Base-by-base conservation (phyloP, 768 basidiomycete species). In the Rhizopogon roseolus region DNA sequence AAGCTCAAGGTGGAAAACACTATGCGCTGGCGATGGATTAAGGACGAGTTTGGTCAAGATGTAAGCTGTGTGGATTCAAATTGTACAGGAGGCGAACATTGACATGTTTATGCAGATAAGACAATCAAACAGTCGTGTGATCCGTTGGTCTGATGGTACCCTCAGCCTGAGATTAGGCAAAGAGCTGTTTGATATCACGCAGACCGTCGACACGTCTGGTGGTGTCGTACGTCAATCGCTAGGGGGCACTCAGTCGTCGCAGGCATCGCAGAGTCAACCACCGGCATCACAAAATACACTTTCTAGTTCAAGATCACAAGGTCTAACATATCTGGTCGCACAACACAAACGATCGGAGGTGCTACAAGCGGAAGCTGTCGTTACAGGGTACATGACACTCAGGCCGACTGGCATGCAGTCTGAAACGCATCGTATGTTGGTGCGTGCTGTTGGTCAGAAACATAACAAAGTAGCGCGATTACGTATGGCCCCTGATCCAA, bases 91-190 rank as follows among this genome's bases (percentile, higher is more conserved):
- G 41, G 14, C 52, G 43, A 60, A 43, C 37, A 29, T 37, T 22
- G 16, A 37, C 49, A 17, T 49, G 19, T 39, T 54, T 49, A 41
- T 48, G 39, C 67, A 97, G 94, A 76, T 72, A 59, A 81, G 86
- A 58, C 88, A 95, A 75, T 92, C 93, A 14, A 99, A 99, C 65
- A 84, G 88, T 57, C 87, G 94, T 29, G 75, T 98, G 38, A 83
- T 99, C 54, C 83, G 89, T 13, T 99, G 97, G 97, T 97, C 94
- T 6, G 97, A 99, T 66, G 96, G 96, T 14, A 81, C 89, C 13
- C 72, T 93, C 53, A 95, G 93, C 61, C 80, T 99, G 29, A 88
- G 90, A 58, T 74, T 99, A 52, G 97, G 97, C 41, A 89, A 90
- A 67, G 96, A 98, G 64, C 76, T 97, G 5, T 98, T 95, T 71